Conservation (phyloP, 169 alveolate species). For the Cystoisospora suis region DNA sequence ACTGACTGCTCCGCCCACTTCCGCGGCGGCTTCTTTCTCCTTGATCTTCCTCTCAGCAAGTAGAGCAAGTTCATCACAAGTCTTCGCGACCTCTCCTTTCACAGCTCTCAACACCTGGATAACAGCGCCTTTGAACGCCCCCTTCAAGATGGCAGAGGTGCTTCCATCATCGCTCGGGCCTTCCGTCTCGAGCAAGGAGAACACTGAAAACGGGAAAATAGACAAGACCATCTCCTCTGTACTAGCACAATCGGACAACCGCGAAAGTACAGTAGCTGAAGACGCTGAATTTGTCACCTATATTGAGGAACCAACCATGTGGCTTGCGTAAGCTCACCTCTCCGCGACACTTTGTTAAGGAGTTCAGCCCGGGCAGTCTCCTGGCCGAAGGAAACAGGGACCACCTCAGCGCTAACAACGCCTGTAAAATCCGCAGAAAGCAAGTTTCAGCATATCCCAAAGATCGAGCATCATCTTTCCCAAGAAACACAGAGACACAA, state of each 20-base stretch:
- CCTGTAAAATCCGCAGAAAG: too few species aligned
- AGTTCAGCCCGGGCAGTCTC: constrained; percentile 12
- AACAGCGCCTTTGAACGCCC: not conserved
- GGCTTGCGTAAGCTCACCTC: too few species aligned
- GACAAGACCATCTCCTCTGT: not conserved
- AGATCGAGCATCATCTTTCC: too few species aligned
- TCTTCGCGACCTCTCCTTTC: not conserved
- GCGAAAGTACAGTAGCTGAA: not conserved
- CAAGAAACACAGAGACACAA: too few species aligned
- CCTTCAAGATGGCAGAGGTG: not conserved
- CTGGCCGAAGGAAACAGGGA: not conserved
- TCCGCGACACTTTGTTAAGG: not conserved
- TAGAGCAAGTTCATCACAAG: constrained; percentile 7
- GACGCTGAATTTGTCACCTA: not conserved
- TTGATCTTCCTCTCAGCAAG: not conserved
- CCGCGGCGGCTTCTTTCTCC: not conserved
- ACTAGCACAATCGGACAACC: not conserved
- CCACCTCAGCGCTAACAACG: too few species aligned
- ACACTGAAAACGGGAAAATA: not conserved
- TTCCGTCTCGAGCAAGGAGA: not conserved
- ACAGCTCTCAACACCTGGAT: not conserved
- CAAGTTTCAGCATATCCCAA: too few species aligned
- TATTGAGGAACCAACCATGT: too few species aligned
- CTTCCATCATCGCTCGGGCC: not conserved
- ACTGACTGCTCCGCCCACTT: not conserved